Evolutionary conservation across 148 eudicot species (phyloP).

Genomic region (Dysphania ambrosioides): DNA sequence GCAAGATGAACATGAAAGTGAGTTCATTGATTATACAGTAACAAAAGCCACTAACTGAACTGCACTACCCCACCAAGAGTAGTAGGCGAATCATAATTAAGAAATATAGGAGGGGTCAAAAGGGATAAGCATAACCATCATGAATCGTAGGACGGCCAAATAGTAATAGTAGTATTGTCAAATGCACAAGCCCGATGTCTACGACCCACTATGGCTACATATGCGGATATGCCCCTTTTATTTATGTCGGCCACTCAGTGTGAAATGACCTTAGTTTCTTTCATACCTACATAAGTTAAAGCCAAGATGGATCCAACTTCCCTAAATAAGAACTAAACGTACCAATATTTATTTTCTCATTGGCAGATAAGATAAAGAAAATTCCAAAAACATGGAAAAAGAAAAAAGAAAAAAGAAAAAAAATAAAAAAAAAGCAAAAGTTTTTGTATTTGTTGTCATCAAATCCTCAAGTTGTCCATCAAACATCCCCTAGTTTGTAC

Average conservation of each 20-base stretch:
- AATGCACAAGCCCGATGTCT: background rate
- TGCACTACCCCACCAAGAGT: too few relatives aligned
- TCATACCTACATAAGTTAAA: background rate
- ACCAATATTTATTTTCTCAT: background rate
- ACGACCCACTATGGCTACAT: slow-evolving; percentile 10
- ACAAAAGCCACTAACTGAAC: too few relatives aligned
- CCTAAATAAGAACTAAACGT: background rate
- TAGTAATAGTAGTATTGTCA: slow-evolving; percentile 1
- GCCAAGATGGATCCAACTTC: too few relatives aligned
- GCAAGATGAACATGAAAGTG: too few relatives aligned
- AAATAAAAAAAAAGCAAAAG: background rate
- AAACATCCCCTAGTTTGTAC: background rate
- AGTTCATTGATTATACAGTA: background rate
- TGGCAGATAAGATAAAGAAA: background rate
- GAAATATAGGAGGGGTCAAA: background rate
- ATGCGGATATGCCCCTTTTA: slow-evolving; percentile 15
- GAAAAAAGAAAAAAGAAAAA: too few relatives aligned
- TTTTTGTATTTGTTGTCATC: background rate
- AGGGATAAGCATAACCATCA: slow-evolving; percentile 5
- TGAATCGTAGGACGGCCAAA: background rate
- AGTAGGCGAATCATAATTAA: background rate
- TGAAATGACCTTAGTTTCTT: background rate
- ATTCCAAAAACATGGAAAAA: background rate
- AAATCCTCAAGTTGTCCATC: background rate
- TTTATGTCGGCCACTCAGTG: slow-evolving; percentile 27